Conservation (phyloP, 176 grass and related monocot genomes). For the Typha latifolia region DNA sequence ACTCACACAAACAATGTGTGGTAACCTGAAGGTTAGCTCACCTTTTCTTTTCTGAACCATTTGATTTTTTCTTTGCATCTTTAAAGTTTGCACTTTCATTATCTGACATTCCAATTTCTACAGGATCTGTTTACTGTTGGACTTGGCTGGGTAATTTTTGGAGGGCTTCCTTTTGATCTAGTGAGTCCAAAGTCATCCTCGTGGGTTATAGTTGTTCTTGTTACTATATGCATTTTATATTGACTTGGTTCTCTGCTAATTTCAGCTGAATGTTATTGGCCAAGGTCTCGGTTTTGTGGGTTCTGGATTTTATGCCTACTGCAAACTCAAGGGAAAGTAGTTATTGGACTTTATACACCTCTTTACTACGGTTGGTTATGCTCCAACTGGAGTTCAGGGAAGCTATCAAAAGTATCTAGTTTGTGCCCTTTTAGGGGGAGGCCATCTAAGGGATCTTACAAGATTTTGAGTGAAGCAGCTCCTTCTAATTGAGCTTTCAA, state of each 20-base stretch:
- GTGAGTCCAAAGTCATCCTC: constrained; percentile 35
- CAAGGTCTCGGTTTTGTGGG: constrained; percentile 84
- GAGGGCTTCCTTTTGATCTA: constrained; percentile 91
- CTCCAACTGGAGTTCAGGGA: constrained; percentile 4
- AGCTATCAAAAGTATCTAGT: not conserved
- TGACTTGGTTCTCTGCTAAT: constrained; percentile 12
- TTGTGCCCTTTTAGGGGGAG: not conserved
- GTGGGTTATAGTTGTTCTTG: not conserved
- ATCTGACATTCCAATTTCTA: constrained; percentile 12
- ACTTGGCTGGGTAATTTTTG: constrained; percentile 88
- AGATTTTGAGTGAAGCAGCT: no score
- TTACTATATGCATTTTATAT: not conserved
- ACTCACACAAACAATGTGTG: constrained; percentile 94
- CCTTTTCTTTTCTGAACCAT: not conserved
- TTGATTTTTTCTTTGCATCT: constrained; percentile 6
- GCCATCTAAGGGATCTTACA: no score
- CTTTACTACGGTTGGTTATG: not conserved
- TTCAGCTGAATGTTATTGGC: constrained; percentile 89
- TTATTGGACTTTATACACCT: not conserved
- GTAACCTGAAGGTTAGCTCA: constrained; percentile 70
- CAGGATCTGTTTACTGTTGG: constrained; percentile 94
- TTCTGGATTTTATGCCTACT: constrained; percentile 91
- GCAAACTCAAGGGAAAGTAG: constrained; percentile 90
- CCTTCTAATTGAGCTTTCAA: no score
- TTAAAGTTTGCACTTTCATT: not conserved